Conservation (phyloP, 345 rosid species). For the Rhizophora mangle region DNA sequence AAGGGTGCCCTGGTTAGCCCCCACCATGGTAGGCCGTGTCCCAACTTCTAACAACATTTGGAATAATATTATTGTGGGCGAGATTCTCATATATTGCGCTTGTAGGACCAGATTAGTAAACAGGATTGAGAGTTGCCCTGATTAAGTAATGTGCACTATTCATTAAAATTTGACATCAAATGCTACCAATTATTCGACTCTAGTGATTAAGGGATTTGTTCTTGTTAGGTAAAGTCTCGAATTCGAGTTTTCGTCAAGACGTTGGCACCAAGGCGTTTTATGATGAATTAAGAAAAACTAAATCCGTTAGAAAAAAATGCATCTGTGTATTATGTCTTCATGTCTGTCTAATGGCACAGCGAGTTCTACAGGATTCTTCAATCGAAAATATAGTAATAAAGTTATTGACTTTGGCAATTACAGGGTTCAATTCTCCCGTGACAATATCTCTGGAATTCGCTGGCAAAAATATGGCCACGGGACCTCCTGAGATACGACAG, state of each 20-base stretch:
- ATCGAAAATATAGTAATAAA: no score
- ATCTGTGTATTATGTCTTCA: no score
- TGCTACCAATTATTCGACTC: no score
- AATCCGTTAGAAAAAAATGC: no score
- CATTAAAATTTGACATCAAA: no score
- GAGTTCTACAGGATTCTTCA: no score
- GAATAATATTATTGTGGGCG: conserved; percentile 44
- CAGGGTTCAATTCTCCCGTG: background rate
- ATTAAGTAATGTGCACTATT: conserved; percentile 2
- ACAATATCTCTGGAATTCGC: conserved; percentile 5
- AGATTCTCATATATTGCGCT: conserved; percentile 44
- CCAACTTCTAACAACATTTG: conserved; percentile 40
- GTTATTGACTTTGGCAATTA: background rate
- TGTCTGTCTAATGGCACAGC: no score
- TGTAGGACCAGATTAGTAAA: conserved; percentile 25
- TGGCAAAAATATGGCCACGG: conserved; percentile 32
- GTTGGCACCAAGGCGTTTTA: no score
- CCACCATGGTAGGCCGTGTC: conserved; percentile 48
- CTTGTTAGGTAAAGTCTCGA: no score
- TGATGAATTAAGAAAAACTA: no score
- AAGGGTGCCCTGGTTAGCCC: conserved; percentile 34
- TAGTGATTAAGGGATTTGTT: no score
- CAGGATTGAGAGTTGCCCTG: conserved; percentile 16
- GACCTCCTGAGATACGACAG: conserved; percentile 9
- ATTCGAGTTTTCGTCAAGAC: no score